These are phyloP conservation scores for Lizonia empirigonia DNA, from an alignment of 2,329 filamentous ascomycete species.

Conservation along the genomic window DNA sequence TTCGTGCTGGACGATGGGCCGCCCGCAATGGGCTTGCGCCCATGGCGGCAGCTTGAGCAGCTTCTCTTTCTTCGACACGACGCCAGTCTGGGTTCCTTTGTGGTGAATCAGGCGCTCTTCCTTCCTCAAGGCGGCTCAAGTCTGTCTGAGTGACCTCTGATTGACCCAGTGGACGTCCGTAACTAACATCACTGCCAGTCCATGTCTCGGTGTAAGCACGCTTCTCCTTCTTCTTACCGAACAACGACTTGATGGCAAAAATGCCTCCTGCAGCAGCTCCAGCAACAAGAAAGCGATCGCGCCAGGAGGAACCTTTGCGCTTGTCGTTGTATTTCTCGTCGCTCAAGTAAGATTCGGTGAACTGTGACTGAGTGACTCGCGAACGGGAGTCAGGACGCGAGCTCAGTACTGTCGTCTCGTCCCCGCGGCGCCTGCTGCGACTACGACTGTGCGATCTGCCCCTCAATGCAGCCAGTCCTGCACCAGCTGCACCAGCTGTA, in stretches of 20 bases:
- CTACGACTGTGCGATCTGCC: conserved; percentile 50
- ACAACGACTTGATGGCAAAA: conserved; percentile 61
- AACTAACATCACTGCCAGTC: conserved; percentile 57
- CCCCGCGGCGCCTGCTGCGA: conserved; percentile 36
- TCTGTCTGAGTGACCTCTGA: conserved; percentile 56
- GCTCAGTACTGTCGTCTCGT: conserved; percentile 40
- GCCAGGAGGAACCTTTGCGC: conserved; percentile 48
- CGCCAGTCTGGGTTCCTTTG: conserved; percentile 44
- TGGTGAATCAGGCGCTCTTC: conserved; percentile 57
- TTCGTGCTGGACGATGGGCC: conserved; percentile 40
- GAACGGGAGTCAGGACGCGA: conserved; percentile 43
- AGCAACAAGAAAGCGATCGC: conserved; percentile 53
- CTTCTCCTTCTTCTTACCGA: conserved; percentile 56
- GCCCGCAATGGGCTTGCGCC: conserved; percentile 56
- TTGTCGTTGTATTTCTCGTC: conserved; percentile 52
- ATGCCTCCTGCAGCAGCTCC: conserved; percentile 51
- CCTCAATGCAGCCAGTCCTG: conserved; percentile 61
- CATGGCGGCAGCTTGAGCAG: conserved; percentile 46
- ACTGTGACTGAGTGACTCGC: conserved; percentile 31
- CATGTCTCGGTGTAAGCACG: conserved; percentile 51
- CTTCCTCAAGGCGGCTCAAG: conserved; percentile 59
- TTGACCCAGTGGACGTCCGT: conserved; percentile 57
- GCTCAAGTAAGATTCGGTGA: conserved; percentile 43
- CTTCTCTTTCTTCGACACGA: conserved; percentile 47
- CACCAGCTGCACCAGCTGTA: conserved; percentile 62